phyloP scores from a whole-genome alignment of 2,329 filamentous ascomycete genomes.

The Sporothrix curviconia region DNA sequence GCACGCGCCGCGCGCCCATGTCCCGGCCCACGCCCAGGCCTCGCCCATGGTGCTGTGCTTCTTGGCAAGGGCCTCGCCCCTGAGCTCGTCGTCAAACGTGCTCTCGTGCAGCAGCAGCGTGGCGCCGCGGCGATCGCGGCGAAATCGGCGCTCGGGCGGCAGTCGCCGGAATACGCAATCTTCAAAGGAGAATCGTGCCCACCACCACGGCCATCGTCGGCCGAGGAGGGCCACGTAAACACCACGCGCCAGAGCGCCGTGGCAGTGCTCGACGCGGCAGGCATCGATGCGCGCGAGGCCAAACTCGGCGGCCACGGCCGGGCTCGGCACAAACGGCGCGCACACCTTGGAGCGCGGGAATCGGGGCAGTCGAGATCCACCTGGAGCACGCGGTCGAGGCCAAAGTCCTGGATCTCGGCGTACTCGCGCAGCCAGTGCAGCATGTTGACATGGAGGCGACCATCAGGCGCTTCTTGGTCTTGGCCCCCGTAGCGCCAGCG shows the following conservation, averaged over 20 bases:
- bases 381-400: conserved; percentile 48
- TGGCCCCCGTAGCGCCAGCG: conserved; percentile 32
- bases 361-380: conserved; percentile 18
- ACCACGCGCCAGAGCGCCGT: conserved; percentile 68
- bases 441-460: conserved; percentile 69
- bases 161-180: conserved; percentile 90
- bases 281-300: conserved; percentile 61
- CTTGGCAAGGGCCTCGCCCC: conserved; percentile 73
- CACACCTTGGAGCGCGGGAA: conserved; percentile 15
- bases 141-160: conserved; percentile 68
- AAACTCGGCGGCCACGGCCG: conserved; percentile 36
- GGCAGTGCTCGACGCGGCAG: conserved; percentile 69
- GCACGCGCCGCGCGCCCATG: conserved; percentile 73
- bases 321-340: conserved; percentile 28
- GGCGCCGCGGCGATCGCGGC: conserved; percentile 59
- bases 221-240: conserved; percentile 66
- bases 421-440: conserved; percentile 74
- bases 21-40: conserved; percentile 68
- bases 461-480: conserved; percentile 37
- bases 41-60: conserved; percentile 85
- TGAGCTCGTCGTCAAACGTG: conserved; percentile 85
- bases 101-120: conserved; percentile 92
- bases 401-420: conserved; percentile 67
- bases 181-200: conserved; percentile 63
- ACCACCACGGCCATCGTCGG: background rate